phyloP scores from a whole-genome alignment of 345 rosid genomes.

The Aethionema arabicum region DNA sequence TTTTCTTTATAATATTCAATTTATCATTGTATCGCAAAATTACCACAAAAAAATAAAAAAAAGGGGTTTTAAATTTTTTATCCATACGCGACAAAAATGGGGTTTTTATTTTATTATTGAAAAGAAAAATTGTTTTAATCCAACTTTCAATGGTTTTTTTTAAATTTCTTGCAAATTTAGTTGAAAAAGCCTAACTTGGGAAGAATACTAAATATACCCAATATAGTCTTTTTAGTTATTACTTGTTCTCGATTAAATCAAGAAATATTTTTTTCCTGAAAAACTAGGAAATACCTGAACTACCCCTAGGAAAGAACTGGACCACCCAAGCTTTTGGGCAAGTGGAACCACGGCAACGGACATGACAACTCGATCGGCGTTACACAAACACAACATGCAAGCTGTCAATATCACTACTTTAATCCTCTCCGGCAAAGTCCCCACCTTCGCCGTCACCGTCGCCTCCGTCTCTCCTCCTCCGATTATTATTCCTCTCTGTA shows the following conservation, averaged over 20 bases:
- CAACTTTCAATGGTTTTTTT: no score
- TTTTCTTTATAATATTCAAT: no score
- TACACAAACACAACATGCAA: constrained; percentile 79
- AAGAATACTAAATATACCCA: no score
- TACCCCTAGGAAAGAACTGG: constrained; percentile 80
- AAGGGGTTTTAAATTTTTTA: no score
- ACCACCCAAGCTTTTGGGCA: constrained; percentile 82
- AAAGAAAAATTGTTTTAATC: no score
- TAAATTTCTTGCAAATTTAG: no score
- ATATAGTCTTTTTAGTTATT: neutral
- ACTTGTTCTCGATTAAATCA: constrained; percentile 11
- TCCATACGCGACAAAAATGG: no score
- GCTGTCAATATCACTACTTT: constrained; percentile 83
- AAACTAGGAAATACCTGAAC: constrained; percentile 65
- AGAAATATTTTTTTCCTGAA: neutral
- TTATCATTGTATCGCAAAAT: no score
- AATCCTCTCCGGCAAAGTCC: constrained; percentile 66
- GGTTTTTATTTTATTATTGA: no score
- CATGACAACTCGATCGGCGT: constrained; percentile 94
- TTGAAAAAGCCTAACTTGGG: no score
- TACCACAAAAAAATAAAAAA: no score
- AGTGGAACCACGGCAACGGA: constrained; percentile 93
- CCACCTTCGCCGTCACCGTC: constrained; percentile 17
- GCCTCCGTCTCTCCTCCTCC: constrained; percentile 38
- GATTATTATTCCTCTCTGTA: constrained; percentile 30